Base-by-base conservation (phyloP, 129 eudicot species). In the Apium graveolens region DNA sequence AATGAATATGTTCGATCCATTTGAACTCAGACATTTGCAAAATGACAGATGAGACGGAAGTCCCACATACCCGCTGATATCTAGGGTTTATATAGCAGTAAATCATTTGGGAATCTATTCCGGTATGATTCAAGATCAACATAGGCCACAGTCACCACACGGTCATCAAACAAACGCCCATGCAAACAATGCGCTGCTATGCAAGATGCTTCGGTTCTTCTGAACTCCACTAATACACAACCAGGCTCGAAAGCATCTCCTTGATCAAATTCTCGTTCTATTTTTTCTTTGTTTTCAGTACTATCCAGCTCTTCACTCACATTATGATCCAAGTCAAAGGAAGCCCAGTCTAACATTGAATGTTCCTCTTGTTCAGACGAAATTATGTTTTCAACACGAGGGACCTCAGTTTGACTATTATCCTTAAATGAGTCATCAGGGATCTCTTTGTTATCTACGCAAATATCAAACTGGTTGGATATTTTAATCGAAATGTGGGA, bases 171-270 rank as follows among this genome's bases (percentile, higher is more conserved):
- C 57, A 78, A 71, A 41, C 99, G 90, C 17, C 99, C 97, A 80
- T 96, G 97, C 76, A 96, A 88, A 90, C 89, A 83, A 87, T 96
- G 99, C 29, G 99, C 99, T 11, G 99, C 99, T 78, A 82, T 86
- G 66, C 85, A 85, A 70, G 96, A 84, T 85, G 99, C 93, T 79
- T 96, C 97, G 12, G 83, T 82, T 84, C 97, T 92, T 79, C 82
- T 89, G 75, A 81, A 96, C 81, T 96, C 97, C 84, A 96, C 97
- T 57, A 88, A 73, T n/a, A 96, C 90, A 78, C 90, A 84, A 29
- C 99, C 99, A 24, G 77, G 81, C 83, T 95, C 95, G 55, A 92
- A 88, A 17, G 55, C 32, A 51, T 84, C 73, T 18, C 53, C 81
- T 37, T 71, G 42, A 48, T 82, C 79, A 73, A 43, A 27, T 27